Conservation (phyloP, 495 filamentous ascomycete genomes). For the Xylaria longipes region DNA sequence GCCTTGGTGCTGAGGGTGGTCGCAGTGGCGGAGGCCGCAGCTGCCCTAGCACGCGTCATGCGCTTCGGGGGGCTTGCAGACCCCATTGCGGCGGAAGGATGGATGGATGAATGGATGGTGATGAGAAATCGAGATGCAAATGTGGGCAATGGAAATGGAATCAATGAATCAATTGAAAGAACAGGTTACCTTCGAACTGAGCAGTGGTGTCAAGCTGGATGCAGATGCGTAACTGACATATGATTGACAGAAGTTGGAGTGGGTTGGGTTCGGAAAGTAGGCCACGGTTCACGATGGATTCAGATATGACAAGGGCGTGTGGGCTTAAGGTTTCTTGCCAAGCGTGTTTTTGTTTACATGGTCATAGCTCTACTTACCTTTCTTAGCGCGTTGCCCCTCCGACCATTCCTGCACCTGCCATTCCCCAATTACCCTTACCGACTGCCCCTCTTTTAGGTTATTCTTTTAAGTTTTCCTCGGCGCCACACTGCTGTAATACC, state of each 20-base stretch:
- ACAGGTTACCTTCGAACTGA: not conserved
- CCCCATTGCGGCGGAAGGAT: constrained; percentile 40
- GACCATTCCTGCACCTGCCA: constrained; percentile 22
- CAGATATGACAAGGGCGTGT: constrained; percentile 24
- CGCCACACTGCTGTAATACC: not conserved
- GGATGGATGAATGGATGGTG: not conserved
- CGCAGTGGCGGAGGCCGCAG: constrained; percentile 44
- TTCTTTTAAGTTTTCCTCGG: not conserved
- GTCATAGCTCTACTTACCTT: constrained; percentile 34
- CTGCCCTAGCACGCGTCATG: constrained; percentile 64
- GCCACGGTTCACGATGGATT: constrained; percentile 17
- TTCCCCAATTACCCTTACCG: not conserved
- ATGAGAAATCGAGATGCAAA: constrained; percentile 14
- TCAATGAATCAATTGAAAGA: constrained; percentile 10
- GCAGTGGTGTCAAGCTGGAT: not conserved
- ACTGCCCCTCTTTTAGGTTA: constrained; percentile 6
- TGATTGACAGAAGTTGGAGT: constrained; percentile 18
- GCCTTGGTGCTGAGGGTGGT: constrained; percentile 47
- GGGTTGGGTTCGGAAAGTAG: constrained; percentile 22
- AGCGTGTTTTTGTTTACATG: constrained; percentile 42
- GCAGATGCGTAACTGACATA: constrained; percentile 16
- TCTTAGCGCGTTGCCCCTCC: constrained; percentile 35
- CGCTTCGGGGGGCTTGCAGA: constrained; percentile 60
- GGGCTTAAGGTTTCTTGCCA: constrained; percentile 25
- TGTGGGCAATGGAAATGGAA: not conserved